Conservation (phyloP, 192 early-diverging fungal genomes). For the Piromyces sp. region DNA sequence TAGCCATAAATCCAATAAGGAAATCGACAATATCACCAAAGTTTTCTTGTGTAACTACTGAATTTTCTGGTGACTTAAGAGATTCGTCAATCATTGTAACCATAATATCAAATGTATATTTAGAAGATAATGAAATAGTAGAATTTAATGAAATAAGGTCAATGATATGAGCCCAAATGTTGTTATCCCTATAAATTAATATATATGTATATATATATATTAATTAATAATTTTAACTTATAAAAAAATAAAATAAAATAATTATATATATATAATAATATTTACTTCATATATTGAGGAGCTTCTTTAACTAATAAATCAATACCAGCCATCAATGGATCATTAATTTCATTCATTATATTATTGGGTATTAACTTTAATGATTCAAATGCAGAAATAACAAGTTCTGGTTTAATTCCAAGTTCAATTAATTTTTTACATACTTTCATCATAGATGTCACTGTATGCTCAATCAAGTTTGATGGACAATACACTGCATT, state of each 20-base stretch:
- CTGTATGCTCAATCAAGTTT: slow-evolving; percentile 56
- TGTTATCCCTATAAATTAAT: neutral
- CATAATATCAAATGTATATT: slow-evolving; percentile 44
- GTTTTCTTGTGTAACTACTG: slow-evolving; percentile 33
- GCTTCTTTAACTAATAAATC: neutral
- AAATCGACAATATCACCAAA: slow-evolving; percentile 61
- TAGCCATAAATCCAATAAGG: slow-evolving; percentile 41
- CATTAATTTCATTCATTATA: neutral
- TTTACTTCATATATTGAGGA: neutral
- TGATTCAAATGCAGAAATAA: neutral
- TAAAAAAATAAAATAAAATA: too few species aligned
- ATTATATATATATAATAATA: too few species aligned
- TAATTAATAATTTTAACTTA: too few species aligned
- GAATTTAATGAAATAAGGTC: slow-evolving; percentile 30
- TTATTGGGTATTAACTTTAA: neutral
- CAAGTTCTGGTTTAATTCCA: neutral
- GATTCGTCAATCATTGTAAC: slow-evolving; percentile 16
- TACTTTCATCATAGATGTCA: slow-evolving; percentile 53
- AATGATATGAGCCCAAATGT: slow-evolving; percentile 31
- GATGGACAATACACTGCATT: slow-evolving; percentile 39
- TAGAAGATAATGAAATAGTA: slow-evolving; percentile 38
- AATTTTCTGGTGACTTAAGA: slow-evolving; percentile 7
- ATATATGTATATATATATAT: too few species aligned
- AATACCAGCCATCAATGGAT: neutral
- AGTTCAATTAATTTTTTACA: neutral